These are phyloP conservation scores for Salix caprea DNA, from an alignment of 345 rosid genomes.

Conservation along the genomic window DNA sequence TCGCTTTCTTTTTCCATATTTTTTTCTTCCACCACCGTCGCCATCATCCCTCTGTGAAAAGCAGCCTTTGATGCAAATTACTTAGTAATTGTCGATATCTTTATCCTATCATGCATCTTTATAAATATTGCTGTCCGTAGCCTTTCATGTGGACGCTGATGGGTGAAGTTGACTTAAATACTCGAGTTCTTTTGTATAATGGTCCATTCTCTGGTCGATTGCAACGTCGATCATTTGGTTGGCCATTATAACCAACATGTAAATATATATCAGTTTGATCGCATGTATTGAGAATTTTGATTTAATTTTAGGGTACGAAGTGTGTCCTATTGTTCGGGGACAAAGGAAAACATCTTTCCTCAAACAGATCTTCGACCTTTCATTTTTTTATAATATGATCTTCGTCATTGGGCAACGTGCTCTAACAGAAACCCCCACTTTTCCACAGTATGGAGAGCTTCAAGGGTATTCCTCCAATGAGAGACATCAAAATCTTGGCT, in stretches of 20 bases:
- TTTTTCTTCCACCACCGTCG: not conserved
- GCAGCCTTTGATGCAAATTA: not conserved
- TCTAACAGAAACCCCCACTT: slow-evolving; percentile 30
- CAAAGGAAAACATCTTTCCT: slow-evolving; percentile 22
- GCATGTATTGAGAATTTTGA: slow-evolving; percentile 15
- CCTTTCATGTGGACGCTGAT: slow-evolving; percentile 17
- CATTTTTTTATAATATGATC: not conserved
- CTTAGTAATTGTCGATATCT: not conserved
- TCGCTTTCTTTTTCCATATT: slow-evolving; percentile 6
- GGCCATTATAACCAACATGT: slow-evolving; percentile 24
- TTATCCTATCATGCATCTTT: slow-evolving; percentile 4
- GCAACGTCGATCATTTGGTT: slow-evolving; percentile 23
- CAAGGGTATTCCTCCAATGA: not conserved
- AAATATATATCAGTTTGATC: not conserved
- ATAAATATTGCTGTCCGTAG: not conserved
- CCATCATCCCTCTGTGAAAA: not conserved
- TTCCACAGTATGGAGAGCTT: not conserved
- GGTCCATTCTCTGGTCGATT: slow-evolving; percentile 4
- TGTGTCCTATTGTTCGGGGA: slow-evolving; percentile 26
- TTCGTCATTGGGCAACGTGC: slow-evolving; percentile 23
- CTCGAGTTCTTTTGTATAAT: not conserved
- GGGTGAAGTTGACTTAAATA: slow-evolving; percentile 15
- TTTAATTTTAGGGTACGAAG: slow-evolving; percentile 35
- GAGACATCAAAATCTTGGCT: not conserved
- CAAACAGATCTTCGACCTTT: slow-evolving; percentile 1